phyloP scores from a whole-genome alignment of 192 early-diverging fungal species.

The Coemansia sp. region DNA sequence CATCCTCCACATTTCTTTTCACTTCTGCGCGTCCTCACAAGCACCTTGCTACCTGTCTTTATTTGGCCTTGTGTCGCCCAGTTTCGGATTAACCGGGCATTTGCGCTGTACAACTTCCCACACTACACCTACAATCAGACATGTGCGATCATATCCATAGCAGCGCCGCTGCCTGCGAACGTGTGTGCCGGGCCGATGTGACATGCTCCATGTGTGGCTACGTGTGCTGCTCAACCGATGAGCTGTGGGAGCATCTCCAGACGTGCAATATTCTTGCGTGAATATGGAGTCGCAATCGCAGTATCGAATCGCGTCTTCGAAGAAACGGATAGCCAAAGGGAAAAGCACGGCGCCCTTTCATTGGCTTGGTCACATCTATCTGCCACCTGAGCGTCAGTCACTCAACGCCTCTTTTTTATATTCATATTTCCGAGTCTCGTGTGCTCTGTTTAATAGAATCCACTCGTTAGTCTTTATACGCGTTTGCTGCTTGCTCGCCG shows the following conservation, averaged over 20 bases:
- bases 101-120: background rate
- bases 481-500: no score
- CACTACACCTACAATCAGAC: background rate
- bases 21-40: no score
- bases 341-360: no score
- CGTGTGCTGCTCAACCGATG: conserved; percentile 29
- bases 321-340: no score
- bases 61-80: background rate
- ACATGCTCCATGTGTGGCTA: conserved; percentile 47
- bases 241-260: conserved; percentile 50
- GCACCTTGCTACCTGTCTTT: no score
- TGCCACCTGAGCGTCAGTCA: no score
- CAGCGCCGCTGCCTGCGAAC: background rate
- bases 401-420: no score
- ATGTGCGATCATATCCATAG: background rate
- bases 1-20: background rate
- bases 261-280: conserved; percentile 39
- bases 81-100: background rate
- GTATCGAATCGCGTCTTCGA: no score
- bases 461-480: no score
- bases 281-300: background rate
- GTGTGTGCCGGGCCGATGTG: conserved; percentile 1
- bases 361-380: no score
- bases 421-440: no score
- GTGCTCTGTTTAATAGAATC: no score